Conservation (phyloP, 345 rosid species). For the Camelina sativa region DNA sequence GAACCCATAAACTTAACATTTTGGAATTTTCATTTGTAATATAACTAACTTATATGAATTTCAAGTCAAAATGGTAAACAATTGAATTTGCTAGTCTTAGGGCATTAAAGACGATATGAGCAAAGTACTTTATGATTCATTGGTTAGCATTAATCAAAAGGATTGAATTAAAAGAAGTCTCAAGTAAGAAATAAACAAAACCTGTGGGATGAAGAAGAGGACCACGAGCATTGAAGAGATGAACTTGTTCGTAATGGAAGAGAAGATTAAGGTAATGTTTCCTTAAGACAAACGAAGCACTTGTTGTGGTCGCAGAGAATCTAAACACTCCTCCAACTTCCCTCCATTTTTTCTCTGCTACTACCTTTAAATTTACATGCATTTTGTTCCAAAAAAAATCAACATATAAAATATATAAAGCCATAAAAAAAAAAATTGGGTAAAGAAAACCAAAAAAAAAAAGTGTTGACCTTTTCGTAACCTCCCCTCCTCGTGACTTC, state of each 20-base stretch:
- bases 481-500: slow-evolving; percentile 92
- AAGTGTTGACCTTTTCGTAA: slow-evolving; percentile 70
- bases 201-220: slow-evolving; percentile 65
- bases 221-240: slow-evolving; percentile 75
- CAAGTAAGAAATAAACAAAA: neutral
- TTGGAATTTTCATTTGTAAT: neutral
- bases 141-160: slow-evolving; percentile 1
- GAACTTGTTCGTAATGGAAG: slow-evolving; percentile 88
- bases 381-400: slow-evolving; percentile 13
- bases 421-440: too few relatives aligned
- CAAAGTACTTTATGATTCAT: slow-evolving; percentile 4
- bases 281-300: slow-evolving; percentile 92
- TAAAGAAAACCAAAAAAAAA: slow-evolving; percentile 7
- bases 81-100: too few relatives aligned
- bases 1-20: slow-evolving; percentile 10
- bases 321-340: slow-evolving; percentile 91
- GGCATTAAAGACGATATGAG: slow-evolving; percentile 15
- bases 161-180: slow-evolving; percentile 2
- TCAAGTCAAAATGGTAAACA: too few relatives aligned
- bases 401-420: neutral
- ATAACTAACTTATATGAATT: neutral
- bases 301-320: slow-evolving; percentile 90
- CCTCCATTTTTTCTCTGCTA: slow-evolving; percentile 98
- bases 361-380: slow-evolving; percentile 59
- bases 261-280: slow-evolving; percentile 84